These are phyloP conservation scores for Fusarium sublunatum DNA, from an alignment of 2,329 filamentous ascomycete species.

Conservation along the genomic window DNA sequence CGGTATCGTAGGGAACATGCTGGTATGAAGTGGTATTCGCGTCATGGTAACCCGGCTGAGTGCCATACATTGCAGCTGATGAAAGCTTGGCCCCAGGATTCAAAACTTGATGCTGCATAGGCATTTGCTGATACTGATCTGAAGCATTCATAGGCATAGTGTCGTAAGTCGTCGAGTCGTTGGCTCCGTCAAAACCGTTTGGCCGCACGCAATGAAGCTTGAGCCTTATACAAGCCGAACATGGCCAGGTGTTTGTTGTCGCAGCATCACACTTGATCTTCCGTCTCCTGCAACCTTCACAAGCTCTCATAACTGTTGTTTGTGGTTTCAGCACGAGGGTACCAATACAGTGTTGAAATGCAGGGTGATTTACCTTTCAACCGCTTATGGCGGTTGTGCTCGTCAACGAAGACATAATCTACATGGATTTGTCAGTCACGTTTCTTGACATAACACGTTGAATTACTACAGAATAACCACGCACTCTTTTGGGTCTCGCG, in stretches of 20 bases:
- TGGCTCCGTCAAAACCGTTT: constrained; percentile 72
- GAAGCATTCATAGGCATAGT: constrained; percentile 49
- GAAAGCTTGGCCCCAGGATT: constrained; percentile 55
- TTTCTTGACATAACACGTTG: background rate
- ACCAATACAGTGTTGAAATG: background rate
- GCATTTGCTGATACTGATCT: constrained; percentile 61
- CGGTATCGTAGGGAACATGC: constrained; percentile 60
- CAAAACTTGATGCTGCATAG: constrained; percentile 61
- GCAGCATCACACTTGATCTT: constrained; percentile 99
- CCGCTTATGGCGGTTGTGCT: constrained; percentile 97
- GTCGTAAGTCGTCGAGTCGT: constrained; percentile 51
- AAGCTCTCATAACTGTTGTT: constrained; percentile 88
- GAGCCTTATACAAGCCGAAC: constrained; percentile 89
- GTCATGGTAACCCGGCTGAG: constrained; percentile 62
- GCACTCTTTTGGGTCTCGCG: constrained; percentile 87
- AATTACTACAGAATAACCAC: constrained; percentile 47
- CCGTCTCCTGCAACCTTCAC: constrained; percentile 90
- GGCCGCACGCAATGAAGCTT: constrained; percentile 95
- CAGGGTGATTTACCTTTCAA: constrained; percentile 78
- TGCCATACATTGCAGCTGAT: constrained; percentile 59
- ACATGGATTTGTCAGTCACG: constrained; percentile 35
- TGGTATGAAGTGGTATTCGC: constrained; percentile 59
- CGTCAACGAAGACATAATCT: constrained; percentile 99
- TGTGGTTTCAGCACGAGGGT: constrained; percentile 15
- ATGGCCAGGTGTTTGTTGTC: constrained; percentile 97